These are phyloP conservation scores for Leucocoprinus leucothites DNA, from an alignment of 768 basidiomycete genomes.

Conservation along the genomic window DNA sequence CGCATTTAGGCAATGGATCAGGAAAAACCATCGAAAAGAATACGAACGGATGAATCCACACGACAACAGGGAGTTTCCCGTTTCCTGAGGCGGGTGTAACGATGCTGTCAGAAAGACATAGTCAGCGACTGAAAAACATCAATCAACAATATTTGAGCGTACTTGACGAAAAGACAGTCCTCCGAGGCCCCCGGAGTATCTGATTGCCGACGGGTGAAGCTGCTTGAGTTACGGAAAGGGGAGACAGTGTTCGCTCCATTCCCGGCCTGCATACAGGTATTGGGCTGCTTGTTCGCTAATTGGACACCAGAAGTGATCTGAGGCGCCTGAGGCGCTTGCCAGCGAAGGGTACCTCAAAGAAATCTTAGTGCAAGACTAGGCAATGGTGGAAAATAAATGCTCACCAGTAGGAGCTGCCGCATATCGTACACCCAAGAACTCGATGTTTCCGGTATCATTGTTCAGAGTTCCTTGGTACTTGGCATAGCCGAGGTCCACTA, in stretches of 20 bases:
- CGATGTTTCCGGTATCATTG: too few relatives aligned
- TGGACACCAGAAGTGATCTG: neutral
- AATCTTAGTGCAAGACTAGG: neutral
- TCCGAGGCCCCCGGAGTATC: neutral
- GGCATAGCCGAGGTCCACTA: too few relatives aligned
- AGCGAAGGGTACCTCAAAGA: slow-evolving; percentile 2
- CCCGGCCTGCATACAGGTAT: neutral
- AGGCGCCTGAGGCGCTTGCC: slow-evolving; percentile 5
- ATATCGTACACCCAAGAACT: too few relatives aligned
- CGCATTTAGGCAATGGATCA: neutral
- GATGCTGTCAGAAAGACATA: too few relatives aligned
- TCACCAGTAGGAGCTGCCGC: too few relatives aligned
- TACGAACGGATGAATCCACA: neutral
- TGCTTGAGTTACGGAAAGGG: neutral
- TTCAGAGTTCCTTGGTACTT: too few relatives aligned
- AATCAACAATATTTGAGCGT: too few relatives aligned
- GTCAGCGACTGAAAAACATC: too few relatives aligned
- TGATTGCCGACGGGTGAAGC: neutral
- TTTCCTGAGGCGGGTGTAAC: neutral
- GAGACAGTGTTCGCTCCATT: neutral
- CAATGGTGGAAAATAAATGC: too few relatives aligned
- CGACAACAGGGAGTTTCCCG: neutral
- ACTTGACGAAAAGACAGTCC: neutral
- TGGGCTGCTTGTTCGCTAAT: neutral
- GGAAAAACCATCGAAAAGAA: neutral